Percentiles rank a stretch among this genome's conserved stretches.
Evolutionary conservation across 495 filamentous ascomycete species (phyloP).

Genomic region (Daldinia caldariorum): DNA sequence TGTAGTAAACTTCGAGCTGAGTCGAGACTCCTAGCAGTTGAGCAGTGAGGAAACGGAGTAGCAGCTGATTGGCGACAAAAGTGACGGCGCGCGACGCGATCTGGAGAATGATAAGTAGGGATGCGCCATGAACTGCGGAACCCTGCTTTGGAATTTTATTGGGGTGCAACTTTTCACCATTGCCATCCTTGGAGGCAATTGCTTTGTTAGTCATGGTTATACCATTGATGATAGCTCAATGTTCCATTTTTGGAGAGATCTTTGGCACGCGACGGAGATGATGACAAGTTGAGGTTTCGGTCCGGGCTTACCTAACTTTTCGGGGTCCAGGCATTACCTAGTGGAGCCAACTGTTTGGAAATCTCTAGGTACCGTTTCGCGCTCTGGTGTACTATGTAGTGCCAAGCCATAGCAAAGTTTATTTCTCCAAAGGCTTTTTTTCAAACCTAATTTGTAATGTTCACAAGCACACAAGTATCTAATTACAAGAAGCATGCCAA

Average conservation of each 20-base stretch:
- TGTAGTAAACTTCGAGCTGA: constrained; percentile 90
- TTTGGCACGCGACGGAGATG: neutral
- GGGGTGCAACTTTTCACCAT: constrained; percentile 5
- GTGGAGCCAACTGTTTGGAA: neutral
- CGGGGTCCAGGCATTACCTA: constrained; percentile 5
- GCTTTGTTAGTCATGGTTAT: neutral
- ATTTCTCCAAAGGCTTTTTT: too few species aligned
- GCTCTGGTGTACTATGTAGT: too few species aligned
- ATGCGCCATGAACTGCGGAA: constrained; percentile 69
- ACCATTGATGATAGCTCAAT: neutral
- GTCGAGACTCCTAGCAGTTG: constrained; percentile 82
- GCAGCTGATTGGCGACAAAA: constrained; percentile 88
- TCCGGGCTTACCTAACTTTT: constrained; percentile 5
- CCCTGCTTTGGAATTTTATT: constrained; percentile 31
- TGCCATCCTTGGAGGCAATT: neutral
- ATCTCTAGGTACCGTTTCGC: too few species aligned
- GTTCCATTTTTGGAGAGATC: constrained; percentile 3
- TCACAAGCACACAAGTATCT: too few species aligned
- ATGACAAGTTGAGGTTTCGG: constrained; percentile 2
- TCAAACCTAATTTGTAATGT: too few species aligned
- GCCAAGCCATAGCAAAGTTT: too few species aligned
- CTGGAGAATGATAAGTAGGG: constrained; percentile 86
- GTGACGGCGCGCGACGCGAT: constrained; percentile 84
- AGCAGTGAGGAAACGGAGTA: constrained; percentile 87
- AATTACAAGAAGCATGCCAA: too few species aligned